Evolutionary conservation across 305 asterid species (phyloP), one percentile per base, ranked within the genome.

Genomic region (Fraxinus paxiana): DNA sequence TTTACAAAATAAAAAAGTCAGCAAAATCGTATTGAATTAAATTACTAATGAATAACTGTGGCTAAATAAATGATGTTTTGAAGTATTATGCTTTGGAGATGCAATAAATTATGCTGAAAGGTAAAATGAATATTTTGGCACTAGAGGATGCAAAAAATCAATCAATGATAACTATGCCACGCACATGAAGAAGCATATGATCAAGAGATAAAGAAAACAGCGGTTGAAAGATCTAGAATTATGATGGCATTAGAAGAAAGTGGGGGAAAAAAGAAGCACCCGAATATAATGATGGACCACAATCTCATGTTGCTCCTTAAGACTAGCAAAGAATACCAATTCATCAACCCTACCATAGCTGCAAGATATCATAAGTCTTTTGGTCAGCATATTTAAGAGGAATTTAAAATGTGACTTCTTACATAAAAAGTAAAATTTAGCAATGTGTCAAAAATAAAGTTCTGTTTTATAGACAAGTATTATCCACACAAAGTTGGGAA

Each of bases 291-390:
- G 98, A 79, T 88, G 99, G 85, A 96, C 88, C 83, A 96, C 98
- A 85, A 96, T 92, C 85, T 96, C 97, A 73, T 92, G 87, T 87
- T 96, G 89, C 94, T 96, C 99, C 90, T 91, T 96, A 31, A 96
- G 95, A 86, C 90, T 87, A 81, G 99, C 99, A 86, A 96, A 96
- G 92, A 92, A 96, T 43, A 96, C 99, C 90, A 96, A 84, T 76
- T 96, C 99, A 91, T 96, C 99, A 83, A 92, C 97, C 89, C 98
- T 91, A 77, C 98, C 97, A 72, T 94, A 92, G 93, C 99, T 96
- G 93, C 91, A 87, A 83, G 61, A 78, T 76, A 79, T 72, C 77
- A 41, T 20, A 81, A 73, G 76, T 82, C 63, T 33, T 6, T 28
- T 15, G 15, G 48, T 73, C 76, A 82, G 67, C 54, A 31, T 73